Base-by-base conservation (phyloP, 768 basidiomycete genomes). In the Lactifluus echinatus region DNA sequence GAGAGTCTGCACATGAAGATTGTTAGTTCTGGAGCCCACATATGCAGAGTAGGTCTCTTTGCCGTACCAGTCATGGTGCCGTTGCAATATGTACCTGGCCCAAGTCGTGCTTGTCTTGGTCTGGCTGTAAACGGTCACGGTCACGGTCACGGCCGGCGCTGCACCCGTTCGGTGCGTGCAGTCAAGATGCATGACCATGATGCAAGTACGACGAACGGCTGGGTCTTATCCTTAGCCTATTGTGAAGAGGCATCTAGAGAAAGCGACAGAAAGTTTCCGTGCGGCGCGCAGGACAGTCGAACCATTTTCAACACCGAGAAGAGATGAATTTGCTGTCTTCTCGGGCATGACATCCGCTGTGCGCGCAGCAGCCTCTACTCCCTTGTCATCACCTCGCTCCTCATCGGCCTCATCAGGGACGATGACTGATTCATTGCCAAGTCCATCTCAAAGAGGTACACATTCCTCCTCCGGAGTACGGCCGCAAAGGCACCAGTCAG, bases 301-400 rank as follows among this genome's bases (percentile, higher is more conserved):
- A 69, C 84, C 85, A 28, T 87, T 87, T 68, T 72, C 75, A 21
- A 72, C 78, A 8, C 78, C 82, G 0, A 61, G 71, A 11, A 77
- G 81, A 54, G 87, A 89, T 66, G 86, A 88, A 64, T 70, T 89
- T 21, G 78, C 81, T 6, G 85, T 89, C 24, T 89, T 89, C 67
- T 81, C 85, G 49, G 87, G 87, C n/a, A 79, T 81, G 64, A 87
- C 82, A 10, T 79, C 84, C 57, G 84, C 80, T 0, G 72, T 88
- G 23, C 71, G 73, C 8, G 82, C 80, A 0, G 80, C 79, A 55
- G 65, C 66, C 40, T 56, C 55, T 4, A 4, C 45, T 6, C 46
- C 54, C 14, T 21, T 1, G 55, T 73, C 5, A 63, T 60, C 28
- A 26, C n/a, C 0, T 55, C 66, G 8, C 52, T 65, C n/a, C n/a